Conservation (phyloP, 2,329 filamentous ascomycete species). For the Microdochium trichocladiopsis region DNA sequence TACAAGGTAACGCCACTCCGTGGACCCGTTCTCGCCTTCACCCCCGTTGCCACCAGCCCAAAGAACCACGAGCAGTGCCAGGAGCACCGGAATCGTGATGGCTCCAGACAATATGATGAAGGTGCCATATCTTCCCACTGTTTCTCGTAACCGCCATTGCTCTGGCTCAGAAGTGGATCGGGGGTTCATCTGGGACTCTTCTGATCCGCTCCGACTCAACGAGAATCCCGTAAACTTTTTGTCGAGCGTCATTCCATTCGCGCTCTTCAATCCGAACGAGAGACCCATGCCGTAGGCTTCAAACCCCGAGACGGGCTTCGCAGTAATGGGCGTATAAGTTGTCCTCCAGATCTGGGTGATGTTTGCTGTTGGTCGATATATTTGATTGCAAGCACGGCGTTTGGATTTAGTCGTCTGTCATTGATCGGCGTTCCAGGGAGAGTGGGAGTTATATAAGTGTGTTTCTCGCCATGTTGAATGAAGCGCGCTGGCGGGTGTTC, state of each 20-base stretch:
- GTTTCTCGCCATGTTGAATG: too few relatives aligned
- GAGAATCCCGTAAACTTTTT: not conserved
- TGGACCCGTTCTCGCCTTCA: constrained; percentile 5
- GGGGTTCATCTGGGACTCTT: not conserved
- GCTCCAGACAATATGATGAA: constrained; percentile 8
- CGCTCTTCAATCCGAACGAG: too few relatives aligned
- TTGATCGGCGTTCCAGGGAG: too few relatives aligned
- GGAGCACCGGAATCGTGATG: constrained; percentile 6
- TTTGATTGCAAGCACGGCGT: too few relatives aligned
- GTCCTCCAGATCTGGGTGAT: too few relatives aligned
- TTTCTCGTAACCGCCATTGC: constrained; percentile 5
- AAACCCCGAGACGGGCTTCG: too few relatives aligned
- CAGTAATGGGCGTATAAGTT: too few relatives aligned
- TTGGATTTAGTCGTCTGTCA: too few relatives aligned
- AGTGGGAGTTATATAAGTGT: too few relatives aligned
- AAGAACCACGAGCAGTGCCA: constrained; percentile 10
- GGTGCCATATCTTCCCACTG: constrained; percentile 6
- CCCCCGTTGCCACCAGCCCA: constrained; percentile 9
- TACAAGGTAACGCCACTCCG: constrained; percentile 11
- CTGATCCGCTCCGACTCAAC: not conserved
- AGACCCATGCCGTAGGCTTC: too few relatives aligned
- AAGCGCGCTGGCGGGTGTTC: too few relatives aligned
- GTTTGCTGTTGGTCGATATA: too few relatives aligned
- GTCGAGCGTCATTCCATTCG: not conserved
- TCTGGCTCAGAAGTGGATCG: not conserved